phyloP scores from a whole-genome alignment of 768 basidiomycete species.

The Paxillus rubicundulus region DNA sequence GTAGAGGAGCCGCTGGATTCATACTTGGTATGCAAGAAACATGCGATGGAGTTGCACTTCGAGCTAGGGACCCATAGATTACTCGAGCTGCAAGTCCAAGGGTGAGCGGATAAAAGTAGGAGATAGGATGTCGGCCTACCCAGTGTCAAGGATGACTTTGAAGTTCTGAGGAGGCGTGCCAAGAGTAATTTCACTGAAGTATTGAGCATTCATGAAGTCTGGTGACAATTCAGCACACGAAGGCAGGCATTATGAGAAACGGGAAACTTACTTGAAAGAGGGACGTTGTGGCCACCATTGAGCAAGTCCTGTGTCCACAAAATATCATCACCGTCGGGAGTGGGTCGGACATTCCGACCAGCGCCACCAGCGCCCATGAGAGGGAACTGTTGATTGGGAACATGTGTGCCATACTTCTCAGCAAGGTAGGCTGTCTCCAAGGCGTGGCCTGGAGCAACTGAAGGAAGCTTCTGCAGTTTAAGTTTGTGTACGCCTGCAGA shows the following conservation, averaged over 20 bases:
- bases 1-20: constrained; percentile 75
- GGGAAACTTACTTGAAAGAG: constrained; percentile 73
- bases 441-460: constrained; percentile 55
- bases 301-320: constrained; percentile 76
- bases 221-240: constrained; percentile 7
- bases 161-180: constrained; percentile 86
- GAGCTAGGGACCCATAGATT: constrained; percentile 93
- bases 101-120: background rate
- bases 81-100: constrained; percentile 55
- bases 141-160: constrained; percentile 95
- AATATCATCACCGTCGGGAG: constrained; percentile 53
- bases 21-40: constrained; percentile 94
- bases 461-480: constrained; percentile 84
- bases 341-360: constrained; percentile 58
- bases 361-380: constrained; percentile 72
- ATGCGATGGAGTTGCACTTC: constrained; percentile 83
- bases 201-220: constrained; percentile 99
- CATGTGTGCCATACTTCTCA: constrained; percentile 80
- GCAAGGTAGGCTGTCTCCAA: constrained; percentile 83
- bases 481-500: constrained; percentile 70
- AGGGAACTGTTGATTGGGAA: constrained; percentile 50
- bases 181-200: constrained; percentile 83
- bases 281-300: constrained; percentile 81
- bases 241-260: background rate
- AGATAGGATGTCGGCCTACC: constrained; percentile 39